Conservation (phyloP, 306 rosid species). For the Erythrophleum fordii region DNA sequence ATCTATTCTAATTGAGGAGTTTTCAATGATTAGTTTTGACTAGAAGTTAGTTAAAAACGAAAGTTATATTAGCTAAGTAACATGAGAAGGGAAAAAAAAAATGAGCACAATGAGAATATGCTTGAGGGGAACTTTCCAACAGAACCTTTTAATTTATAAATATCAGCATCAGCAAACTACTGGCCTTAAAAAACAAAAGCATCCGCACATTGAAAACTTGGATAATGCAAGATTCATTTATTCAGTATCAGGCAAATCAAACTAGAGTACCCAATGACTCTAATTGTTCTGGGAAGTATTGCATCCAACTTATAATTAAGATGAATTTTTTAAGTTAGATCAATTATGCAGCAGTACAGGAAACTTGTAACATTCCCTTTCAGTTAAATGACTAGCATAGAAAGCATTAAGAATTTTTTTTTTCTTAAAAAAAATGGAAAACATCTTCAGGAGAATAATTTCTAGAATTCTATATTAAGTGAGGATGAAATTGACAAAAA, state of each 20-base stretch:
- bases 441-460: neutral
- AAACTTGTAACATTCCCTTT: neutral
- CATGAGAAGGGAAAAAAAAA: neutral
- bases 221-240: neutral
- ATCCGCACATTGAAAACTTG: neutral
- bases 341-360: neutral
- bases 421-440: neutral
- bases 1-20: neutral
- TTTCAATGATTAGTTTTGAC: constrained; percentile 6
- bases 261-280: neutral
- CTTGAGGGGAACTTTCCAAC: neutral
- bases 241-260: neutral
- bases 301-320: constrained; percentile 7
- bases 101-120: neutral
- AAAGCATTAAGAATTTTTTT: neutral
- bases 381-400: neutral
- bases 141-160: neutral
- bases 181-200: no score
- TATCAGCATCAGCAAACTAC: neutral
- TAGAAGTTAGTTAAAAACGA: neutral
- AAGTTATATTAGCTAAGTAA: neutral
- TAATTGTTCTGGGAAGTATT: neutral
- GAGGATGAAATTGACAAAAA: neutral
- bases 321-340: neutral
- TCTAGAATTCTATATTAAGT: neutral